A percentile compares a stretch with the other conserved stretches of the same genome.
Evolutionary conservation across 306 rosid species (phyloP).

Genomic region (Mucuna pruriens): DNA sequence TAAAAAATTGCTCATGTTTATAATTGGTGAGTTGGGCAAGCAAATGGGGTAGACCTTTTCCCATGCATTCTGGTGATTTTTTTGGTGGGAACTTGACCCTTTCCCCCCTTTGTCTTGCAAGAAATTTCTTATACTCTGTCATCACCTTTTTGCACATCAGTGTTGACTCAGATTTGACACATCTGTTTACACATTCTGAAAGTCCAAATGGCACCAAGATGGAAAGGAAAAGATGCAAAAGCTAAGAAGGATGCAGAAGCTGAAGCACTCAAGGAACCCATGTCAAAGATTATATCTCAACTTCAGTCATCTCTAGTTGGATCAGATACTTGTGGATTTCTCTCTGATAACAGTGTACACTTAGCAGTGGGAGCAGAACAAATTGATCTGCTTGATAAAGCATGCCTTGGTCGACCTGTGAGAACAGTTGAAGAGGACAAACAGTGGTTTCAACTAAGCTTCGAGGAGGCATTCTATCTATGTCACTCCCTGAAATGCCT

Average conservation of each 20-base stretch:
- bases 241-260: conserved; percentile 72
- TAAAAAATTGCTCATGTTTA: background rate
- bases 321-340: conserved; percentile 55
- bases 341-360: conserved; percentile 51
- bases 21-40: background rate
- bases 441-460: conserved; percentile 64
- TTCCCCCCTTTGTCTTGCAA: background rate
- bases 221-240: conserved; percentile 81
- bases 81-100: background rate
- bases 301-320: conserved; percentile 66
- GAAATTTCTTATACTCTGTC: background rate
- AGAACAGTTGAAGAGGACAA: conserved; percentile 53
- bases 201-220: conserved; percentile 65
- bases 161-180: background rate
- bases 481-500: conserved; percentile 67
- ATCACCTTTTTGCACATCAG: background rate
- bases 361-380: conserved; percentile 60
- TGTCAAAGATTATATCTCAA: conserved; percentile 61
- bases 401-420: conserved; percentile 70
- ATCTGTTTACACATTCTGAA: background rate
- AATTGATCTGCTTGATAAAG: conserved; percentile 55
- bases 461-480: conserved; percentile 84
- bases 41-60: background rate
- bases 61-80: background rate
- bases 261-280: conserved; percentile 69